Percentiles rank a stretch among this genome's conserved stretches.
These are phyloP conservation scores for Metschnikowia picachoensis DNA, from an alignment of 805 yeast species.

Conservation along the genomic window DNA sequence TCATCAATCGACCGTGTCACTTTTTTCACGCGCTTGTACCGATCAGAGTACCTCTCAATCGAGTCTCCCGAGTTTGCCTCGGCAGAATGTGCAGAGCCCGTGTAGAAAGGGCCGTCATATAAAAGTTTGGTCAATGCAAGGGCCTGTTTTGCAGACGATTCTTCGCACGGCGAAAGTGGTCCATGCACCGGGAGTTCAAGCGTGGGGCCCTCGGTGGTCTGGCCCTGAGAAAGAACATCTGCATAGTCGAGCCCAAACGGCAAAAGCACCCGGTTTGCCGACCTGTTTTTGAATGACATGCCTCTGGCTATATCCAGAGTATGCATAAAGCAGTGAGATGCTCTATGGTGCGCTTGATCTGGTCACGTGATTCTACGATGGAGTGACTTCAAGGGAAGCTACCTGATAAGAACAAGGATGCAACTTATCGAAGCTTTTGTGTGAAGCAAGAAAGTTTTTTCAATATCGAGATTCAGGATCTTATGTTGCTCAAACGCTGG, in stretches of 20 bases:
- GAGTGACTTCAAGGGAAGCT: no score
- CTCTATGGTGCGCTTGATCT: background rate
- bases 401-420: no score
- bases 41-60: slow-evolving; percentile 77
- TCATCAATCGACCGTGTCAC: slow-evolving; percentile 71
- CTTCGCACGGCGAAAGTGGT: slow-evolving; percentile 48
- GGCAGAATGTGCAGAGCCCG: slow-evolving; percentile 46
- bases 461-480: no score
- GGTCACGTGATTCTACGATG: background rate
- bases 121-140: slow-evolving; percentile 51
- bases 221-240: slow-evolving; percentile 44
- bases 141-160: slow-evolving; percentile 49
- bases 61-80: slow-evolving; percentile 49
- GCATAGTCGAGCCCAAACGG: slow-evolving; percentile 74
- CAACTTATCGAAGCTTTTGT: no score
- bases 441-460: no score
- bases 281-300: slow-evolving; percentile 57
- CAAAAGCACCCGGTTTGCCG: slow-evolving; percentile 43
- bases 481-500: no score
- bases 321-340: no score
- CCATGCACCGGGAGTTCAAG: slow-evolving; percentile 65
- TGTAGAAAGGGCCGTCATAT: slow-evolving; percentile 62
- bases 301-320: background rate
- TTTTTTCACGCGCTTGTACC: slow-evolving; percentile 65
- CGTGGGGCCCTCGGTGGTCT: slow-evolving; percentile 38